A percentile compares a stretch with the other conserved stretches of the same genome.
phyloP scores from a whole-genome alignment of 306 rosid species.

The Cucumis cinereus region DNA sequence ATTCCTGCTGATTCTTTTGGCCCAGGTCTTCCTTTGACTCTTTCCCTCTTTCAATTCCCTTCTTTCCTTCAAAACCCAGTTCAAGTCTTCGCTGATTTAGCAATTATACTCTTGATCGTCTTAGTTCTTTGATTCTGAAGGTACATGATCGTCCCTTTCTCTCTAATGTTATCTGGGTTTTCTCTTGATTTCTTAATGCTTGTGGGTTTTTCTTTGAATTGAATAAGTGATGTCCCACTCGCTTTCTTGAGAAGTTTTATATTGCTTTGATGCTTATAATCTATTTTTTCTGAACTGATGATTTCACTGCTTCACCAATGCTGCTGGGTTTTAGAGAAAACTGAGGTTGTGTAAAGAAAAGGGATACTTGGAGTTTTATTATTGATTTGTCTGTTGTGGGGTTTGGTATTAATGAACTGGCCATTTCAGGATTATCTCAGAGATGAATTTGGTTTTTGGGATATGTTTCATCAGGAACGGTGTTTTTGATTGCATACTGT shows the following conservation, averaged over 20 bases:
- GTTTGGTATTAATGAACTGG: not conserved
- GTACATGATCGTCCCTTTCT: not conserved
- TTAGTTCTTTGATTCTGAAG: not conserved
- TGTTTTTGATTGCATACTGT: not conserved
- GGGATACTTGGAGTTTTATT: not conserved
- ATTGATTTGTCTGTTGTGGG: not conserved
- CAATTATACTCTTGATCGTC: not conserved
- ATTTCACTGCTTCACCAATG: not conserved
- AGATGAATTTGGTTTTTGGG: not conserved
- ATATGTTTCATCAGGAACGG: not conserved
- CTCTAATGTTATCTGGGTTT: not conserved
- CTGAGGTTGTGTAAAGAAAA: not conserved
- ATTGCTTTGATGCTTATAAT: not conserved
- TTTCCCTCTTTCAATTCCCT: not conserved
- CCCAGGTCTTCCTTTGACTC: conserved; percentile 8
- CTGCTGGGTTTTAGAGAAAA: not conserved
- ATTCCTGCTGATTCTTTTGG: not conserved
- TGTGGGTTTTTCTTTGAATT: not conserved
- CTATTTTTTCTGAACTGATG: not conserved
- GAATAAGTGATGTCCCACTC: not conserved
- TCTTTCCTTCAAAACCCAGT: conserved; percentile 1
- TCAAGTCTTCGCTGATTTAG: not conserved
- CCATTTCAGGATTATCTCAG: not conserved
- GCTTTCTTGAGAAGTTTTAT: not conserved
- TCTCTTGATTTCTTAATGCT: not conserved